Evolutionary conservation across 176 grass and related monocot species (phyloP).

Genomic region (Cenchrus americanus): DNA sequence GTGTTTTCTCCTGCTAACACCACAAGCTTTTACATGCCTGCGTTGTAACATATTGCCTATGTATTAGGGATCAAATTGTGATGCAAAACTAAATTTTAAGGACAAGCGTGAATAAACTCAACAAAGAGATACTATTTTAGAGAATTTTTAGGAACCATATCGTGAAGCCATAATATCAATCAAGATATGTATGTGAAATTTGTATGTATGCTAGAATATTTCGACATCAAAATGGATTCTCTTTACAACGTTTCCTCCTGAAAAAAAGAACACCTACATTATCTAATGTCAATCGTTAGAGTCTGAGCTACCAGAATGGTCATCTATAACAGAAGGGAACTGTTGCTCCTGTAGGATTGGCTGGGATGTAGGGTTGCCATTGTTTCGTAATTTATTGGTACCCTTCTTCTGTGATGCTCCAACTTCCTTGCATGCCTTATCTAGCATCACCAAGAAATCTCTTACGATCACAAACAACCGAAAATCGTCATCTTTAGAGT

Average conservation of each 20-base stretch:
- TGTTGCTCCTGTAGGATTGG: conserved; percentile 41
- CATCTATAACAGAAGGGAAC: conserved; percentile 38
- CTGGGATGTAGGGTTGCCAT: conserved; percentile 9
- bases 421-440: conserved; percentile 88
- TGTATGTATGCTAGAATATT: conserved; percentile 35
- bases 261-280: not conserved
- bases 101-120: not conserved
- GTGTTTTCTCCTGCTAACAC: not conserved
- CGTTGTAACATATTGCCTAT: not conserved
- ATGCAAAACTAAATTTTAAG: not conserved
- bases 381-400: conserved; percentile 16
- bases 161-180: not conserved
- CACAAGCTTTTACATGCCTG: not conserved
- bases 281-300: conserved; percentile 37
- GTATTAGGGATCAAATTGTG: not conserved
- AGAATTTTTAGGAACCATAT: not conserved
- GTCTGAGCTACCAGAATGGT: conserved; percentile 41
- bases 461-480: conserved; percentile 75
- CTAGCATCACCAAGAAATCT: conserved; percentile 84
- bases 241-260: not conserved
- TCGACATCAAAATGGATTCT: conserved; percentile 20
- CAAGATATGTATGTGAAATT: not conserved
- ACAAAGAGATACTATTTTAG: not conserved
- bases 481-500: conserved; percentile 74
- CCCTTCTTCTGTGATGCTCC: conserved; percentile 56